Base-by-base conservation (phyloP, 2,329 filamentous ascomycete species). In the Sarocladium strictum region DNA sequence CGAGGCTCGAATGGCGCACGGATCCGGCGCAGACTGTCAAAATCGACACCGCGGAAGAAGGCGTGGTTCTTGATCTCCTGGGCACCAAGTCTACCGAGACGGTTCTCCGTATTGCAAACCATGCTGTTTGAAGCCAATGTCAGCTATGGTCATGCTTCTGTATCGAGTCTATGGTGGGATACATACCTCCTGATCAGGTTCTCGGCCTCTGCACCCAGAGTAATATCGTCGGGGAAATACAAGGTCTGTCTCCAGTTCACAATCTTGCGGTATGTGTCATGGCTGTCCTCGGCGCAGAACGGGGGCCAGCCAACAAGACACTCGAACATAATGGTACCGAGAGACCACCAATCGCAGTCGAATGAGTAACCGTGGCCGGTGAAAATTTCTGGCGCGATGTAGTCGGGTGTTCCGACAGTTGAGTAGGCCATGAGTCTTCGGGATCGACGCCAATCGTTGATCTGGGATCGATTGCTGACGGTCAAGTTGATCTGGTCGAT, bases 261-360 rank as follows among this genome's bases (percentile, higher is more conserved):
- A 70, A 99, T 99, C 81, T 99, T 99, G 62, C 93, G 87, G 74
- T 99, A 99, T 1, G 94, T 97, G 70, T 97, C 94, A 67, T 96
- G 93, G 57, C 91, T 89, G 68, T 97, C 93, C 70, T 99, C 94
- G 19, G 94, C 93, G 70, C 94, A 99, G 81, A 99, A 99, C 27
- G 94, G 94, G 54, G 94, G 94, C 94, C 94, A 99, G 64, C 94
- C 94, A 58, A 99, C 91, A 62, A 99, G 79, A 71, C 94, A 99
- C 73, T 99, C 94, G 65, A 97, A 99, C 94, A 99, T 97, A 74
- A 99, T 99, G 43, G 94, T 97, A 53, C 94, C 94, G 51, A 99
- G 81, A 21, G 90, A 96, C 94, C 94, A 99, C 94, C 94, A 99
- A 77, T 99, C 94, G 69, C 94, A 99, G 68, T 95, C 87, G 65